These are phyloP conservation scores for Huntiella omanensis DNA, from an alignment of 2,329 filamentous ascomycete genomes.

Conservation along the genomic window DNA sequence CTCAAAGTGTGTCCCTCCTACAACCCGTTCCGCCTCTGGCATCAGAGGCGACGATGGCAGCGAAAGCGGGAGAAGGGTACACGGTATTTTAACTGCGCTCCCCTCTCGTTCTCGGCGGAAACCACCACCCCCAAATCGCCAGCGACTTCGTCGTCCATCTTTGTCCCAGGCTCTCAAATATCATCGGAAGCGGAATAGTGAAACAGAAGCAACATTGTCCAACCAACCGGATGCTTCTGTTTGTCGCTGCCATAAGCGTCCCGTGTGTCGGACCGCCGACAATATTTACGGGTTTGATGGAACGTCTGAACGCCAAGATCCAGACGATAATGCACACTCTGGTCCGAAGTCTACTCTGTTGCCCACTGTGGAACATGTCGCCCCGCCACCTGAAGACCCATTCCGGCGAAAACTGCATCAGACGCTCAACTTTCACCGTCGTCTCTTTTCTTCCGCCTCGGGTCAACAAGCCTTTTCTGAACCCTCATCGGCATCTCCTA, in stretches of 20 bases:
- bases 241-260: background rate
- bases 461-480: background rate
- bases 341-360: too few species aligned
- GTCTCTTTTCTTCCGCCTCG: background rate
- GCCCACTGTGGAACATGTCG: too few species aligned
- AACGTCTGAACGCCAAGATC: too few species aligned
- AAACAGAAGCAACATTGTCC: background rate
- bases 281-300: too few species aligned
- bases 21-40: too few species aligned
- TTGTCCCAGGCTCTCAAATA: constrained; percentile 5
- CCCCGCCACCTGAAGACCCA: too few species aligned
- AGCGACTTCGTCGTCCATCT: constrained; percentile 4
- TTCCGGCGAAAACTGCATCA: background rate
- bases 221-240: too few species aligned
- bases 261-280: background rate
- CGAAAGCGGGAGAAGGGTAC: too few species aligned
- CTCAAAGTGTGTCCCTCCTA: too few species aligned
- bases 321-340: too few species aligned
- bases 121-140: constrained; percentile 1
- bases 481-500: background rate
- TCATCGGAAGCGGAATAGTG: constrained; percentile 5
- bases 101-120: background rate
- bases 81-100: too few species aligned
- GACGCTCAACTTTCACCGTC: background rate
- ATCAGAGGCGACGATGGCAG: too few species aligned